Evolutionary conservation across 2,329 filamentous ascomycete genomes (phyloP).

Genomic region (Beauveria rudraprayagi): DNA sequence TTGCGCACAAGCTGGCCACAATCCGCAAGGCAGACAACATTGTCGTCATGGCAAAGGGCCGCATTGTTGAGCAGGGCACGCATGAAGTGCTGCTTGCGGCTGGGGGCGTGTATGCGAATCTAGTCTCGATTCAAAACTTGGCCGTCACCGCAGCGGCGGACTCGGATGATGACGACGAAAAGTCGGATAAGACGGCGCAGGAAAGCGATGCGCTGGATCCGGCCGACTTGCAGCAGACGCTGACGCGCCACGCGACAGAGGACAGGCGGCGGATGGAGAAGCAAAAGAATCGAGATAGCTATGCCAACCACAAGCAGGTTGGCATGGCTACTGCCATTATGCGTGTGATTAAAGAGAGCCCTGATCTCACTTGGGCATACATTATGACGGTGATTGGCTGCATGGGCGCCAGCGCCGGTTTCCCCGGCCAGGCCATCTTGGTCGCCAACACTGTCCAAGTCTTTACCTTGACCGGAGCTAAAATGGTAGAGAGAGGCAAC

Average conservation of each 20-base stretch:
- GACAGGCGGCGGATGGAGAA: constrained; percentile 24
- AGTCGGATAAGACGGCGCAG: not conserved
- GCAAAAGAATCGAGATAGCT: constrained; percentile 29
- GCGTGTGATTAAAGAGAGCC: constrained; percentile 30
- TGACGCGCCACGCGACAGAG: constrained; percentile 24
- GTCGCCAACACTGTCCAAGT: constrained; percentile 33
- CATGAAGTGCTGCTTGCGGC: constrained; percentile 42
- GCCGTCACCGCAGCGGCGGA: constrained; percentile 18
- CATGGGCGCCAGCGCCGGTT: constrained; percentile 25
- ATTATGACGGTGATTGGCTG: constrained; percentile 24
- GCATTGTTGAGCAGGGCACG: constrained; percentile 21
- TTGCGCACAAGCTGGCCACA: constrained; percentile 48
- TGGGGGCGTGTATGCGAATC: constrained; percentile 40
- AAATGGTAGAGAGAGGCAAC: constrained; percentile 33
- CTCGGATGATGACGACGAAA: constrained; percentile 12
- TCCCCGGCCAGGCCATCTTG: constrained; percentile 36
- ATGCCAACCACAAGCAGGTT: constrained; percentile 24
- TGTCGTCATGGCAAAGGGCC: constrained; percentile 21
- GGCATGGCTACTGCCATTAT: constrained; percentile 23
- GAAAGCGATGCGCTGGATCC: constrained; percentile 6
- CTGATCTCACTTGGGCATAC: constrained; percentile 28
- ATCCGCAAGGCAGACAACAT: constrained; percentile 25
- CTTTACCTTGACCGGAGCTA: constrained; percentile 27
- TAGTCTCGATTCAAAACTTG: constrained; percentile 38
- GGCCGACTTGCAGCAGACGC: constrained; percentile 20